phyloP scores from a whole-genome alignment of 257 asterid genomes.

The Galeopsis tetrahit region DNA sequence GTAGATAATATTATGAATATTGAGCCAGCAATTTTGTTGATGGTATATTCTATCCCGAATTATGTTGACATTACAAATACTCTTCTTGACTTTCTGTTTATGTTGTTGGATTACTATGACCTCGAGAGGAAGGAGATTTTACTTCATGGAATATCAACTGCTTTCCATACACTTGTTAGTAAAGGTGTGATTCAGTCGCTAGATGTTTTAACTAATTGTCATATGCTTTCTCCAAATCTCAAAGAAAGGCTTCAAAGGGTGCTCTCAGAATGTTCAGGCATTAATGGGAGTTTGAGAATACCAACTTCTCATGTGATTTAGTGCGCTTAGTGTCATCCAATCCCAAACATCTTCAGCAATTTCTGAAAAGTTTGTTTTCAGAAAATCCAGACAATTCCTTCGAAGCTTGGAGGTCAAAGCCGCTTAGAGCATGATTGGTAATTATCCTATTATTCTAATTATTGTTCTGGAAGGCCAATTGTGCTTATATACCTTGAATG shows the following conservation, averaged over 20 bases:
- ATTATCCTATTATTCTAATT: slow-evolving; percentile 3
- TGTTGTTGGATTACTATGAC: slow-evolving; percentile 72
- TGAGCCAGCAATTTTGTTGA: slow-evolving; percentile 76
- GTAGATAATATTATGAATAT: slow-evolving; percentile 68
- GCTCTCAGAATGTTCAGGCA: slow-evolving; percentile 32
- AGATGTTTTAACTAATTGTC: slow-evolving; percentile 57
- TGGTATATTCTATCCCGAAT: slow-evolving; percentile 69
- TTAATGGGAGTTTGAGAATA: slow-evolving; percentile 25
- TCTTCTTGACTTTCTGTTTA: slow-evolving; percentile 72
- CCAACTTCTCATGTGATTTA: slow-evolving; percentile 3
- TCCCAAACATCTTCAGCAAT: slow-evolving; percentile 5
- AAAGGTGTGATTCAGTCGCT: slow-evolving; percentile 64
- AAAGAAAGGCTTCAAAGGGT: slow-evolving; percentile 61
- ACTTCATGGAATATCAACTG: slow-evolving; percentile 52
- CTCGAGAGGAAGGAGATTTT: slow-evolving; percentile 66
- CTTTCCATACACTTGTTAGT: slow-evolving; percentile 52
- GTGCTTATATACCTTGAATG: background rate
- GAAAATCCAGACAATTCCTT: slow-evolving; percentile 4
- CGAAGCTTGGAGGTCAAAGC: slow-evolving; percentile 15
- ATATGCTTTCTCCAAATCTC: slow-evolving; percentile 58
- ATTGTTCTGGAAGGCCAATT: slow-evolving; percentile 18
- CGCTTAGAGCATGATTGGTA: slow-evolving; percentile 27
- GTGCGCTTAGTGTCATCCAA: background rate
- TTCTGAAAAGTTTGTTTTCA: background rate
- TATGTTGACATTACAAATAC: slow-evolving; percentile 70